Evolutionary conservation across 805 yeast species (phyloP).

Genomic region (Priceomyces castillae): DNA sequence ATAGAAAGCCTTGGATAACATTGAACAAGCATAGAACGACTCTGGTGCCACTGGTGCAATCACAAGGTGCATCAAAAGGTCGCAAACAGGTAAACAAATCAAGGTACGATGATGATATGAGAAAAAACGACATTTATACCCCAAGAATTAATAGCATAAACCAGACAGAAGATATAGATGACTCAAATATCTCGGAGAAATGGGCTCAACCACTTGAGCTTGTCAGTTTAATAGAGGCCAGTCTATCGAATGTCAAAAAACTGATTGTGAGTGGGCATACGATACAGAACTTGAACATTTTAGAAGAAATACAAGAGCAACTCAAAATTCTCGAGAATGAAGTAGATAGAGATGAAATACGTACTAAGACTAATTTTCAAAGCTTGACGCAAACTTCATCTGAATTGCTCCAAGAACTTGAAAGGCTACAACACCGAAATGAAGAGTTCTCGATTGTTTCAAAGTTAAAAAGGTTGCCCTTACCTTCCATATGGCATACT

Average conservation of each 20-base stretch:
- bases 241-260: neutral
- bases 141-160: neutral
- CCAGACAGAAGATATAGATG: neutral
- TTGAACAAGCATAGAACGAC: neutral
- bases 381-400: neutral
- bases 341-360: neutral
- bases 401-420: slow-evolving; percentile 22
- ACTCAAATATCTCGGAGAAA: neutral
- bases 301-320: neutral
- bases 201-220: neutral
- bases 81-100: neutral
- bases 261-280: neutral
- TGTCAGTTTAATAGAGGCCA: neutral
- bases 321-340: neutral
- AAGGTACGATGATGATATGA: neutral
- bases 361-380: neutral
- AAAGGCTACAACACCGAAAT: slow-evolving; percentile 17
- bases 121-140: neutral
- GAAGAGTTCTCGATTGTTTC: neutral
- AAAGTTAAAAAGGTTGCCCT: neutral
- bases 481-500: neutral
- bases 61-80: neutral
- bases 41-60: neutral
- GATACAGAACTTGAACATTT: neutral
- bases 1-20: neutral